These are phyloP conservation scores for Starmera pachycereana DNA, from an alignment of 805 yeast species.

Conservation along the genomic window DNA sequence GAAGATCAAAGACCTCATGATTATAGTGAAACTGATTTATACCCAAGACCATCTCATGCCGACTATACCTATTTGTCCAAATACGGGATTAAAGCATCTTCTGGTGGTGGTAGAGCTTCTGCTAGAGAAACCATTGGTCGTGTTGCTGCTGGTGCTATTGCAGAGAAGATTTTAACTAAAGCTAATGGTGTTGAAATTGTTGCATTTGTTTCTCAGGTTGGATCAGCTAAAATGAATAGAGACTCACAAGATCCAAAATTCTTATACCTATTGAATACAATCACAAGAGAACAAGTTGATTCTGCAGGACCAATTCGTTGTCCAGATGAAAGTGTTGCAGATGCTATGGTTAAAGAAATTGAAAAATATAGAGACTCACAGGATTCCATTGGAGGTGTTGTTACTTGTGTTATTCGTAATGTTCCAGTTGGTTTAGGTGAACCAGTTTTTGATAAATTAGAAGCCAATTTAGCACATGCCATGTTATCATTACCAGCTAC, in stretches of 20 bases:
- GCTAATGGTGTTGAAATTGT: conserved; percentile 85
- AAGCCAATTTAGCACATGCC: conserved; percentile 93
- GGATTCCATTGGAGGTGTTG: conserved; percentile 97
- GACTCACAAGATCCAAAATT: conserved; percentile 57
- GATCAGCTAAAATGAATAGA: conserved; percentile 68
- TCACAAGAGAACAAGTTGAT: conserved; percentile 86
- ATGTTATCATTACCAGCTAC: conserved; percentile 98
- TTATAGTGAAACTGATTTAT: conserved; percentile 88
- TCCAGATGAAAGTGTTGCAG: conserved; percentile 67
- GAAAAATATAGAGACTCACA: conserved; percentile 76
- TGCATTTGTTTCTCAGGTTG: conserved; percentile 93
- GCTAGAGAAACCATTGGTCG: conserved; percentile 98
- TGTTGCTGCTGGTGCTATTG: conserved; percentile 98
- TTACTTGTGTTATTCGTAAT: conserved; percentile 93
- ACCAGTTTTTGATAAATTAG: conserved; percentile 94
- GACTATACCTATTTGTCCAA: conserved; percentile 87
- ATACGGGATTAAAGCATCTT: conserved; percentile 86
- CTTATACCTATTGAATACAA: conserved; percentile 54
- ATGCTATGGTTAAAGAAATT: conserved; percentile 75
- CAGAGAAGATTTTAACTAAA: conserved; percentile 77
- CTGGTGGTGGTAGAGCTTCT: conserved; percentile 96
- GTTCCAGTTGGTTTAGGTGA: conserved; percentile 95
- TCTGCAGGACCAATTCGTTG: conserved; percentile 86
- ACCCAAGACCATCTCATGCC: conserved; percentile 97
- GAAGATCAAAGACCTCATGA: conserved; percentile 97